A percentile compares a stretch with the other conserved stretches of the same genome.
Evolutionary conservation across 768 basidiomycete genomes (phyloP).

Genomic region (Boletus sp.): DNA sequence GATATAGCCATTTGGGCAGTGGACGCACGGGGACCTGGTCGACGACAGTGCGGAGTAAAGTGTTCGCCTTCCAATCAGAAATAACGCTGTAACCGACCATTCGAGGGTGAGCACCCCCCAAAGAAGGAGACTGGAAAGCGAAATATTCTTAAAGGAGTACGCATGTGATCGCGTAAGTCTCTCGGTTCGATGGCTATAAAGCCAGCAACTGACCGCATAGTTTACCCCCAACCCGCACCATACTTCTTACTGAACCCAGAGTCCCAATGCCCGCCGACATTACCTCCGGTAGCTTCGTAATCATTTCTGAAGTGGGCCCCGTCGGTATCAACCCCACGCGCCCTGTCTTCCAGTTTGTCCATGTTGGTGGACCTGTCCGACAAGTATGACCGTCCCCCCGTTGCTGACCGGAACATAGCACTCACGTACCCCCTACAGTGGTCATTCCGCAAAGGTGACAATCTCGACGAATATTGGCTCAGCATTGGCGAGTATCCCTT

Average conservation of each 20-base stretch:
- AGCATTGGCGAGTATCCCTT: background rate
- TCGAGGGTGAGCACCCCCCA: background rate
- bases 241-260: too few relatives aligned
- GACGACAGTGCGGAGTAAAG: too few relatives aligned
- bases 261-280: background rate
- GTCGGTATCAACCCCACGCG: background rate
- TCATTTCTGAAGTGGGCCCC: background rate
- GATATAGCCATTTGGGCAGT: too few relatives aligned
- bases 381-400: background rate
- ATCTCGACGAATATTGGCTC: background rate
- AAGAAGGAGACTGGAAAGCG: too few relatives aligned
- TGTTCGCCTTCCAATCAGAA: too few relatives aligned
- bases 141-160: background rate
- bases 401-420: too few relatives aligned
- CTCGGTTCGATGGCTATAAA: background rate
- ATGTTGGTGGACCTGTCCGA: background rate
- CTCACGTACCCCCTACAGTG: background rate
- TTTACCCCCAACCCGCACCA: background rate
- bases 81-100: background rate
- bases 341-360: background rate
- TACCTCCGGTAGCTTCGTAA: background rate
- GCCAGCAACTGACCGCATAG: too few relatives aligned
- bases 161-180: background rate
- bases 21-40: background rate
- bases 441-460: background rate